A percentile compares a stretch with the other conserved stretches of the same genome.
Conservation (phyloP, 2,329 filamentous ascomycete genomes). For the Pseudocercospora fijiensis region DNA sequence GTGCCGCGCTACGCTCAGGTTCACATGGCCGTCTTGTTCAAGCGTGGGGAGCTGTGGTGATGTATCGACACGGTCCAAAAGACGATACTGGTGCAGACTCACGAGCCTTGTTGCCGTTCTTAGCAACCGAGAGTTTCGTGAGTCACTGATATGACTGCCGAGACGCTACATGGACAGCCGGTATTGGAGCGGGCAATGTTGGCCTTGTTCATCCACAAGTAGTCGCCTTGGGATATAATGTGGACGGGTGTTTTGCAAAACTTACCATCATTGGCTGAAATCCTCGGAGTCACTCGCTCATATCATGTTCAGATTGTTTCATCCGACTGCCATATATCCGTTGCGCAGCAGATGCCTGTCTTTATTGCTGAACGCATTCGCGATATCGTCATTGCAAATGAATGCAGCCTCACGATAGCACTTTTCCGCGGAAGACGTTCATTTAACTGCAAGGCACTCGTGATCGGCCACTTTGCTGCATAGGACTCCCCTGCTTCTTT, state of each 20-base stretch:
- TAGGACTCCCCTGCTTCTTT: not conserved
- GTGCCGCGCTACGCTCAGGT: slow-evolving; percentile 1
- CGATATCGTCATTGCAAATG: not conserved
- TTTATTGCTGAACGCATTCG: not conserved
- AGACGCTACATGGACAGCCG: not conserved
- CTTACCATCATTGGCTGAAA: not conserved
- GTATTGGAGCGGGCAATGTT: not conserved
- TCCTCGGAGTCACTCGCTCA: not conserved
- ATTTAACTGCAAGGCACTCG: not conserved
- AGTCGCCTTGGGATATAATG: not conserved
- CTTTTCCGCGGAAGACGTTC: not conserved
- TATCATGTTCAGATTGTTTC: not conserved
- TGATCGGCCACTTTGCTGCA: not conserved
- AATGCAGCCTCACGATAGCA: not conserved
- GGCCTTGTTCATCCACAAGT: not conserved
- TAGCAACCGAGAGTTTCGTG: not conserved
- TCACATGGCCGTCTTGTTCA: not conserved
- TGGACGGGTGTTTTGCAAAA: not conserved
- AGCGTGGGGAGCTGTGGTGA: not conserved
- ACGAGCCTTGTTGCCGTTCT: not conserved
- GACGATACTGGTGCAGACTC: slow-evolving; percentile 1
- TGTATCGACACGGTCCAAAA: not conserved
- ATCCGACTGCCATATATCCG: not conserved
- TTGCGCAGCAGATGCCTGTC: not conserved
- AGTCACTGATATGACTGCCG: not conserved